Base-by-base conservation (phyloP, 2,329 filamentous ascomycete species). In the Cytospora paraplurivora region DNA sequence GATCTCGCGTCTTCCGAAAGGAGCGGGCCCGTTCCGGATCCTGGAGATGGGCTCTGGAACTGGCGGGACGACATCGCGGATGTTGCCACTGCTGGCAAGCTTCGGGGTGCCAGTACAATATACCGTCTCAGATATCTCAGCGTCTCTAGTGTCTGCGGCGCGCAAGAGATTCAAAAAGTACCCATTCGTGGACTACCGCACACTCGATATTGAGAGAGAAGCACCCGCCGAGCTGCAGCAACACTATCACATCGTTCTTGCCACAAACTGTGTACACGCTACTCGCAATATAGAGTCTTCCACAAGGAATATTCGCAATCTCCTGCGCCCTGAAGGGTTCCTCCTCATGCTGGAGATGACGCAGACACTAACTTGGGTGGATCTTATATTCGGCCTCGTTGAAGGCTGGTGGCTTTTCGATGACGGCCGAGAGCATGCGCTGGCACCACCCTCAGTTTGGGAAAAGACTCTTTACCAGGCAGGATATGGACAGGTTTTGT, bases 351-450 rank as follows among this genome's bases (percentile, higher is more conserved):
- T 75, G 13, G 76, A 78, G 68, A 68, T 76, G 68, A 76, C 73
- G 0, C 34, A 66, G n/a, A 62, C 51, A 4, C 17, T 75, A 7
- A 66, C 57, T 32, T 77, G 69, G 68, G 67, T 75, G 10, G 74
- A 78, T 38, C 62, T 76, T 32, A 68, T 74, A 34, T 77, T 74
- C 33, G 76, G 76, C 0, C 66, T 76, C 1, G 66, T 78, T 7
- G 73, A 77, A n/a, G 75, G 76, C 4, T 78, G 76, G 76, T 78
- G 75, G 76, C 63, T 73, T n/a, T 76, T 75, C 35, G 68, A 72
- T 6, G 75, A 76, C 55, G 73, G 72, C 0, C 49, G 62, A 7
- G 13, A 41, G 50, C 59, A 74, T 61, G 69, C 70, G 19, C 15
- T 73, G 17, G 63, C 64, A 4, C 15, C 64, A 7, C 64, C 66